phyloP scores from a whole-genome alignment of 1,284 basidiomycete genomes.

The Cutaneotrichosporon sp. region DNA sequence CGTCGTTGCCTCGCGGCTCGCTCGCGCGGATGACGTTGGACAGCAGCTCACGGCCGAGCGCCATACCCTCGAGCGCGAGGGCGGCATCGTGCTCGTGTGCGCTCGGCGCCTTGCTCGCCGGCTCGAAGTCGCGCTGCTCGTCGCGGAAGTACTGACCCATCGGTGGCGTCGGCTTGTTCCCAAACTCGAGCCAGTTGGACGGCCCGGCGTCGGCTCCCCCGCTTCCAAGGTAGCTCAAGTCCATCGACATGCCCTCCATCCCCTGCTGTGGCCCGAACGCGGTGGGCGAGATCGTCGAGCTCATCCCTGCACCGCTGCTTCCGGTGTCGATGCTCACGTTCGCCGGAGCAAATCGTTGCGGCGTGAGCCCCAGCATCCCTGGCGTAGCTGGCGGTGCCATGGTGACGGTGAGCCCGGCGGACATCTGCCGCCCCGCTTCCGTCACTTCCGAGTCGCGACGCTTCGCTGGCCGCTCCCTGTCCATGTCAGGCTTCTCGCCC shows the following conservation, averaged over 20 bases:
- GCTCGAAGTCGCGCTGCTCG: slow-evolving; percentile 7
- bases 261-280: slow-evolving; percentile 1
- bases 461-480: background rate
- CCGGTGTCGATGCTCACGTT: background rate
- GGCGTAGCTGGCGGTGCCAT: slow-evolving; percentile 3
- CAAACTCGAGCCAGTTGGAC: slow-evolving; percentile 3
- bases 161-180: slow-evolving; percentile 2
- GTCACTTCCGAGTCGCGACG: slow-evolving; percentile 3
- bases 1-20: slow-evolving; percentile 2
- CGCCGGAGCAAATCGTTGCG: background rate
- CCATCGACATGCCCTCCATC: background rate
- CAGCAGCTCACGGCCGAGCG: slow-evolving; percentile 23
- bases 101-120: slow-evolving; percentile 23
- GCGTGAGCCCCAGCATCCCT: background rate
- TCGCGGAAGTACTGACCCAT: background rate
- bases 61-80: slow-evolving; percentile 28
- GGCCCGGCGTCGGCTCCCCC: background rate
- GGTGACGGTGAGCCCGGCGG: background rate
- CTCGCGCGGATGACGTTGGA: background rate
- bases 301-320: background rate
- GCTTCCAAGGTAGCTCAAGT: slow-evolving; percentile 2
- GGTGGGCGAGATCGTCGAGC: slow-evolving; percentile 4
- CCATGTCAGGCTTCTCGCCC: background rate
- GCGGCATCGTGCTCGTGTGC: slow-evolving; percentile 28
- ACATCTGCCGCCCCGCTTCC: background rate